Conservation (phyloP, 2,329 filamentous ascomycete genomes). For the Hypoxylon sp. region DNA sequence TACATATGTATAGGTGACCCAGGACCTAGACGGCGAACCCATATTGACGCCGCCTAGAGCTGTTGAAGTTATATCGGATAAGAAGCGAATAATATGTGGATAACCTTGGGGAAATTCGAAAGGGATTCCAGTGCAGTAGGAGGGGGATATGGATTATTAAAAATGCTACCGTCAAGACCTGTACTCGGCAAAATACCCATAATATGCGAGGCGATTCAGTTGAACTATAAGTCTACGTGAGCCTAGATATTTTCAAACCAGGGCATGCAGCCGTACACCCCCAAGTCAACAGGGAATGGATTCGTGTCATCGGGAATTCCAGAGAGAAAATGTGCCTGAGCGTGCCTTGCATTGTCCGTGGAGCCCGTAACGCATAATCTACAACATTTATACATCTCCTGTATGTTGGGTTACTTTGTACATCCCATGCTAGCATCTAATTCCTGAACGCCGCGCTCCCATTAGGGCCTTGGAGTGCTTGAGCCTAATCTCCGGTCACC, state of each 20-base stretch:
- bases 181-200: neutral
- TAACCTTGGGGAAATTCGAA: neutral
- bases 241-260: neutral
- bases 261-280: neutral
- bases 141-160: neutral
- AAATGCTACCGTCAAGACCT: neutral
- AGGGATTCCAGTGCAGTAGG: neutral
- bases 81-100: neutral
- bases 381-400: constrained; percentile 43
- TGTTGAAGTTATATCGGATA: neutral
- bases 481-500: constrained; percentile 27
- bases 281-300: neutral
- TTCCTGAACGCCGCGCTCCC: constrained; percentile 45
- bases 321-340: constrained; percentile 4
- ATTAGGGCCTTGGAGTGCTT: constrained; percentile 26
- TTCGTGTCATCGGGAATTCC: neutral
- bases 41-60: neutral
- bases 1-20: neutral
- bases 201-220: neutral
- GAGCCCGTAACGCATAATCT: constrained; percentile 36
- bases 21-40: neutral
- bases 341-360: constrained; percentile 24
- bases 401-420: constrained; percentile 41
- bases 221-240: neutral
- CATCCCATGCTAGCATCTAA: constrained; percentile 41